phyloP scores from a whole-genome alignment of 768 basidiomycete species.

The Fomitopsis serialis region DNA sequence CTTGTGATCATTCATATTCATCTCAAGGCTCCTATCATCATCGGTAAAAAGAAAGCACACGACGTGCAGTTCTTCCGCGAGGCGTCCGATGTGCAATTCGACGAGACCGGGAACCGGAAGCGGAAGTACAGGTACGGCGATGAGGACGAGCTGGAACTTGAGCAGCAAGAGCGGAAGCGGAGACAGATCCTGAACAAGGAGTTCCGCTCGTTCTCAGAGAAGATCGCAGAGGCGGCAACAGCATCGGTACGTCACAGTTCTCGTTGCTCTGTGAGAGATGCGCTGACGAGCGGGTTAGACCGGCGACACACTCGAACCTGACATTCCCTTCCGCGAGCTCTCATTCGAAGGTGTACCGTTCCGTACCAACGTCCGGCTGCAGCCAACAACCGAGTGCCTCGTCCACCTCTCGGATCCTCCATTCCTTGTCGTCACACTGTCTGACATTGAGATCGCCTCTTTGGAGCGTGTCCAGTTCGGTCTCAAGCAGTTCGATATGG shows the following conservation, averaged over 20 bases:
- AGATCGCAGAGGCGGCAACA: conserved; percentile 80
- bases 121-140: conserved; percentile 95
- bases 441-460: conserved; percentile 95
- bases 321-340: conserved; percentile 95
- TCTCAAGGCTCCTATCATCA: conserved; percentile 93
- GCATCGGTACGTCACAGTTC: conserved; percentile 50
- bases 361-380: conserved; percentile 89
- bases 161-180: conserved; percentile 92
- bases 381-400: conserved; percentile 95
- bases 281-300: conserved; percentile 35
- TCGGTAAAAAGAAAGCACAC: conserved; percentile 97
- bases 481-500: conserved; percentile 94
- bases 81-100: conserved; percentile 95
- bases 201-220: conserved; percentile 90
- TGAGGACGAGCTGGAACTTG: conserved; percentile 98
- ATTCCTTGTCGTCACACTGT: conserved; percentile 90
- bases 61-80: conserved; percentile 99
- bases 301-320: conserved; percentile 85
- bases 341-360: conserved; percentile 97
- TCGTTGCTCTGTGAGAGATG: background rate
- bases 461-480: conserved; percentile 96
- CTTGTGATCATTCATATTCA: conserved; percentile 93
- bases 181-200: conserved; percentile 88
- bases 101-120: conserved; percentile 99
- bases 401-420: conserved; percentile 94